Base-by-base conservation (phyloP, 1,139 yeast species). In the Kodamaea fungicola region DNA sequence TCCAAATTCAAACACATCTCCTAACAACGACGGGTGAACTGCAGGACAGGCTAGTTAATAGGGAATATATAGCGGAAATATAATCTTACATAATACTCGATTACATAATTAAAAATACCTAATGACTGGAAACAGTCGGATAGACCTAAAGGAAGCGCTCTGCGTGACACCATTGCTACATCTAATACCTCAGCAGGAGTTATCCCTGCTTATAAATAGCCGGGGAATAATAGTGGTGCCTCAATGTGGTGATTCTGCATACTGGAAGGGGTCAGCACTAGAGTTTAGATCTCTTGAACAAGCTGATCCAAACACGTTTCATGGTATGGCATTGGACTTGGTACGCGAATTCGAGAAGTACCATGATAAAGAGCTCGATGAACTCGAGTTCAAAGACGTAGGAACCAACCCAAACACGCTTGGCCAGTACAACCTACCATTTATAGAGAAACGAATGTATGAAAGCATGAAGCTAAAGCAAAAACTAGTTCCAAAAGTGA, bases 121-220 rank as follows among this genome's bases (percentile, higher is more conserved):
- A 16, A 16, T 16, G 19, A 16, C 19, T 16, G 19, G 19, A 16
- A 16, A 16, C 19, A 16, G 19, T 16, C 19, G 3, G 19, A 32
- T 39, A 9, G 50, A 52, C 35, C 35, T 61, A 12, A 46, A 43
- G 24, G 59, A 57, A 35, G 59, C 60, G 12, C 45, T 61, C 31
- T 45, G 58, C 12, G 50, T 55, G 5, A 54, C 60, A 8, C 70
- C 70, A 3, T 41, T 64, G 10, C 41, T 52, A 12, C 64, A 60
- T 38, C 45, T 63, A 10, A 41, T 63, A 9, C 68, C 69, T 6
- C 55, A 50, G 19, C 67, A 61, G 34, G 57, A 51, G 23, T 25
- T 61, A 6, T 57, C 58, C 2, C 55, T 62, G 1, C 40, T 58
- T 12, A 39, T 57, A 25, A 38, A 52, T 1, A 33, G 53, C 6